Base-by-base conservation (phyloP, 2,329 filamentous ascomycete genomes). In the Fusarium floridanum region DNA sequence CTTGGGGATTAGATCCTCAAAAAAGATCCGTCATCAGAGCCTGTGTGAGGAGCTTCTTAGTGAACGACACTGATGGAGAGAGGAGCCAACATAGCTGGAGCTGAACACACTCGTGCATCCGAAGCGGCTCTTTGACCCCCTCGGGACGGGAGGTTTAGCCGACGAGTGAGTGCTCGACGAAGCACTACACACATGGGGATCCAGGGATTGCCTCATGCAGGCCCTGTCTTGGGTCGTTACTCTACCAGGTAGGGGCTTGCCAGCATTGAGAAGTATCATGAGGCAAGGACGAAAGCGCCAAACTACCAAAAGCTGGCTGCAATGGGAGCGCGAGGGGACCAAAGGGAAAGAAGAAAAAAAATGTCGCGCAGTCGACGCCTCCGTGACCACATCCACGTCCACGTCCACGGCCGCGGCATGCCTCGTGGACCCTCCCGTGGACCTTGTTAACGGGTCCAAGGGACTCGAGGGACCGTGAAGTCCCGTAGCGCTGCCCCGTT, bases 331-430 rank as follows among this genome's bases (percentile, higher is more conserved):
- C 22, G 24, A 55, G 34, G 29, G 22, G 43, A 29, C 17, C 59
- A 55, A 69, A 55, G 43, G 48, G 20, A 41, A 61, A 50, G 61
- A 43, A 56, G 60, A 62, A 61, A 39, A 41, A 69, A 74, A 75
- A 76, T 75, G 63, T 73, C 73, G 72, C 73, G 70, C 69, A 68
- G 72, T 75, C 36, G 45, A 70, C 57, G 64, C 37, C 50, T 75
- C 53, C 57, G 32, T 39, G 53, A 69, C 37, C 63, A 55, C 62
- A 27, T 64, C 53, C 68, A 75, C 43, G 50, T 72, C 65, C 68
- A 67, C 71, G 65, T 61, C 71, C 61, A 57, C 67, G 71, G 64
- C 59, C 37, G 36, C 22, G 65, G 71, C 61, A 70, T 68, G 60
- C 65, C 59, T 69, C 59, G 70, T 53, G 48, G 48, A 32, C 48